These are phyloP conservation scores for Darksidea phi DNA, from an alignment of 495 filamentous ascomycete genomes.

Conservation along the genomic window DNA sequence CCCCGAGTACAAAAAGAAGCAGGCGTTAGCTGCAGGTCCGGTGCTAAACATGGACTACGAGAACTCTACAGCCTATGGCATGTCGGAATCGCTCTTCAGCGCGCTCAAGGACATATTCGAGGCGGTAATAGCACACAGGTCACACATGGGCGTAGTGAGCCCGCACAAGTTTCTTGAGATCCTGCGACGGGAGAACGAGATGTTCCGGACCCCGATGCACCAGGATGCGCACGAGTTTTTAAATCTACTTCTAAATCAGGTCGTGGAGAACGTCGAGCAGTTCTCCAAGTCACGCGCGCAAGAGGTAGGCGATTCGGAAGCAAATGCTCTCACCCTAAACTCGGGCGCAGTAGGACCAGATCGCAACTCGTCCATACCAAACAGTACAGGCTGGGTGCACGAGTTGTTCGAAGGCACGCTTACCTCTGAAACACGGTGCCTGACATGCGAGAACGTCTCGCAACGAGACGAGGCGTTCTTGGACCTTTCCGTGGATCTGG, in stretches of 20 bases:
- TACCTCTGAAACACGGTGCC: conserved; percentile 92
- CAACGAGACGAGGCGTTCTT: conserved; percentile 93
- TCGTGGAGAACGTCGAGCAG: conserved; percentile 88
- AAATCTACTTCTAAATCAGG: conserved; percentile 91
- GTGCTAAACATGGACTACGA: conserved; percentile 78
- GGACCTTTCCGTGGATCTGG: conserved; percentile 92
- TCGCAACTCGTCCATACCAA: conserved; percentile 8
- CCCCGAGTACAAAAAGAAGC: conserved; percentile 95
- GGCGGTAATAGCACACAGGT: conserved; percentile 75
- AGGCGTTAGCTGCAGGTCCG: conserved; percentile 81
- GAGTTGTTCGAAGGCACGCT: conserved; percentile 93
- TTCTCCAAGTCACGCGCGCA: conserved; percentile 57
- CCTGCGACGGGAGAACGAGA: conserved; percentile 88
- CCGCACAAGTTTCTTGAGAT: conserved; percentile 92
- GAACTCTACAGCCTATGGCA: conserved; percentile 77
- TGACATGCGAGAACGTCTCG: conserved; percentile 94
- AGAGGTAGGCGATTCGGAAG: conserved; percentile 14
- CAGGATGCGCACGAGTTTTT: conserved; percentile 98
- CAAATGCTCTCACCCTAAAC: conserved; percentile 18
- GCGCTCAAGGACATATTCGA: conserved; percentile 96
- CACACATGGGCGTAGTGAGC: conserved; percentile 85
- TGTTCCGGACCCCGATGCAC: conserved; percentile 95
- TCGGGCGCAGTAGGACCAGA: conserved; percentile 26
- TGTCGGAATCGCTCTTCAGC: conserved; percentile 92
- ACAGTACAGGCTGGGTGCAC: conserved; percentile 76